Evolutionary conservation across 345 rosid species (phyloP).

Genomic region (Citrus cavaleriei): DNA sequence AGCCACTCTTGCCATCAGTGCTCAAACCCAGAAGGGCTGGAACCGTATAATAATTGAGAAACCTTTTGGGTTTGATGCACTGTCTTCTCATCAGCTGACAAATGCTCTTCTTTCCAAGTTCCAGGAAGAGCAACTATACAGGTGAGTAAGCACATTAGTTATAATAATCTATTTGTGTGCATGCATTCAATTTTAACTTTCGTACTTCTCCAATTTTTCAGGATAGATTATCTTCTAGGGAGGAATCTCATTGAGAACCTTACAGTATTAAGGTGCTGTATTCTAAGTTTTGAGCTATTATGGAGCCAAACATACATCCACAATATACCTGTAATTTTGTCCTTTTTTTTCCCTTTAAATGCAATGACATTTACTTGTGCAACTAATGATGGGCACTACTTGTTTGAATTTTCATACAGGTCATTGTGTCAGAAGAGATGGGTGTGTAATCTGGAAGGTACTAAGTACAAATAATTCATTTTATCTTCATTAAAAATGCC

Average conservation of each 20-base stretch:
- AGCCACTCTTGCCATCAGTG: constrained; percentile 43
- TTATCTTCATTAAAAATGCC: no score
- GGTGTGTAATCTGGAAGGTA: constrained; percentile 26
- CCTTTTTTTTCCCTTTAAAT: not conserved
- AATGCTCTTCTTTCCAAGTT: constrained; percentile 58
- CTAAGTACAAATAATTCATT: no score
- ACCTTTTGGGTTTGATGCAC: constrained; percentile 68
- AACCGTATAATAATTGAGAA: constrained; percentile 73
- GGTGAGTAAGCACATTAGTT: constrained; percentile 28
- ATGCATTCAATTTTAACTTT: not conserved
- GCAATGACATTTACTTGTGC: not conserved
- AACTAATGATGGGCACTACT: constrained; percentile 4
- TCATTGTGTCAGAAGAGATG: constrained; percentile 41
- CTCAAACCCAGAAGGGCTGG: constrained; percentile 63
- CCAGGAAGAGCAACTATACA: constrained; percentile 68
- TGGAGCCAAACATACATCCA: constrained; percentile 72
- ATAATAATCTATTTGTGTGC: not conserved
- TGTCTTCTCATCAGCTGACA: constrained; percentile 45
- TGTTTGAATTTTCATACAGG: constrained; percentile 35
- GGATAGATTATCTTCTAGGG: constrained; percentile 77
- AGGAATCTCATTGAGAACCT: constrained; percentile 72
- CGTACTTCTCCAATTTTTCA: constrained; percentile 23
- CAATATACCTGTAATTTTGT: constrained; percentile 46
- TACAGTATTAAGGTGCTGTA: constrained; percentile 67
- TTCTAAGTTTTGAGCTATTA: constrained; percentile 68